Percentiles rank a stretch among this genome's conserved stretches.
phyloP scores from a whole-genome alignment of 148 eudicot genomes.

The Pharnaceum exiguum region DNA sequence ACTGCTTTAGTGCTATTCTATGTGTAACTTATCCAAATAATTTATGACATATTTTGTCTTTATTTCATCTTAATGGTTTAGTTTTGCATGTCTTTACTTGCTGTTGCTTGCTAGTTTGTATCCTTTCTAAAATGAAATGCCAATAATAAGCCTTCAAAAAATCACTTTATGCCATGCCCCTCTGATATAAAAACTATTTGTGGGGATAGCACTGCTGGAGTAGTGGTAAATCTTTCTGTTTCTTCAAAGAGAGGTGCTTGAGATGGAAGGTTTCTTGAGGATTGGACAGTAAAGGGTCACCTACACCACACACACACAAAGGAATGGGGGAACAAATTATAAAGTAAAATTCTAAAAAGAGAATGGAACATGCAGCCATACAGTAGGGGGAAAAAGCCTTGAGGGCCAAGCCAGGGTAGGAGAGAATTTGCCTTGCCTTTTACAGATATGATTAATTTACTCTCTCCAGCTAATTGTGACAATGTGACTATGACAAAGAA shows the following conservation, averaged over 20 bases:
- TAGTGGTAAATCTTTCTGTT: conserved; percentile 25
- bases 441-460: conserved; percentile 17
- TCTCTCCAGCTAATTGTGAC: not conserved
- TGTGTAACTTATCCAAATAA: not conserved
- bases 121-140: not conserved
- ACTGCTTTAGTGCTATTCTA: conserved; percentile 14
- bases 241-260: conserved; percentile 39
- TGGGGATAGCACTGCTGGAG: conserved; percentile 20
- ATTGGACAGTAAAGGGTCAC: conserved; percentile 41
- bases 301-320: conserved; percentile 21
- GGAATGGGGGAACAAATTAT: not conserved
- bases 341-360: not conserved
- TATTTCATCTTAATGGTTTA: not conserved
- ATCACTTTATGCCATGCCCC: too few relatives aligned
- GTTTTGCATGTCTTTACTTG: not conserved
- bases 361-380: too few relatives aligned
- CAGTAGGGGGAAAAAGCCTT: conserved; percentile 27
- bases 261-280: conserved; percentile 37
- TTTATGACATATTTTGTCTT: too few relatives aligned
- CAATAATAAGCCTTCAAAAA: too few relatives aligned
- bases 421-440: conserved; percentile 32
- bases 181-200: not conserved
- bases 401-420: conserved; percentile 37
- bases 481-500: not conserved
- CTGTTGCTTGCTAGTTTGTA: not conserved